Base-by-base conservation (phyloP, 768 basidiomycete genomes). In the Suillus paluster region DNA sequence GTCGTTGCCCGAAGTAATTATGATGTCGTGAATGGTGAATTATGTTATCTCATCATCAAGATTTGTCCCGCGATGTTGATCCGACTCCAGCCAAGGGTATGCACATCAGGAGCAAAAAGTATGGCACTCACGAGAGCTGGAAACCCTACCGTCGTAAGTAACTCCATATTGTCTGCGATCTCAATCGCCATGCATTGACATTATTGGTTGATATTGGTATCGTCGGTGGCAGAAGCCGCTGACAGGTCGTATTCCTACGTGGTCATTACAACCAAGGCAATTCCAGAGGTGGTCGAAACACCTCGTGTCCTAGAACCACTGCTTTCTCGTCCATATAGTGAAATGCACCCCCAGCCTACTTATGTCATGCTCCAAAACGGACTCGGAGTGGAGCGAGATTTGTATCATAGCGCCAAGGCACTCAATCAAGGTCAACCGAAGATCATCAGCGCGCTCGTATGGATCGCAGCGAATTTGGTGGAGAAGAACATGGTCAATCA, bases 1-100 rank as follows among this genome's bases (percentile, higher is more conserved):
- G 87, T 80, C 19, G 88, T 93, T 1, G 91, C 91, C 2, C 75
- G 91, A 59, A 86, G 90, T 57, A 90, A 91, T 62, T 89, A 84
- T 68, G 80, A 86, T 14, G 73, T 78, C 2, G 80, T 86, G 10
- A 55, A 55, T n/a, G 17, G 54, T 55, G 11, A 7, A 7, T 11
- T 9, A 50, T 58, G 6, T 21, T 33, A 14, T 60, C 25, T 57
- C 25, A 10, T 57, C 25, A 10, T 38, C 19, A 7, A n/a, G 12
- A 21, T 21, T 21, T 21, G 12, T 23, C 21, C 25, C 36, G 12
- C 9, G 15, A 42, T 45, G 25, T 5, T 36, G 30, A 36, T 46
- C 38, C 46, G 53, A 30, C 25, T 7, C 33, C 49, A 88, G 85
- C 74, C 15, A 70, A 82, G 44, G 89, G 88, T 1, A 73, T 89